A percentile compares a stretch with the other conserved stretches of the same genome.
Conservation (phyloP, 164 flowering plant species). For the Umbellularia californica region DNA sequence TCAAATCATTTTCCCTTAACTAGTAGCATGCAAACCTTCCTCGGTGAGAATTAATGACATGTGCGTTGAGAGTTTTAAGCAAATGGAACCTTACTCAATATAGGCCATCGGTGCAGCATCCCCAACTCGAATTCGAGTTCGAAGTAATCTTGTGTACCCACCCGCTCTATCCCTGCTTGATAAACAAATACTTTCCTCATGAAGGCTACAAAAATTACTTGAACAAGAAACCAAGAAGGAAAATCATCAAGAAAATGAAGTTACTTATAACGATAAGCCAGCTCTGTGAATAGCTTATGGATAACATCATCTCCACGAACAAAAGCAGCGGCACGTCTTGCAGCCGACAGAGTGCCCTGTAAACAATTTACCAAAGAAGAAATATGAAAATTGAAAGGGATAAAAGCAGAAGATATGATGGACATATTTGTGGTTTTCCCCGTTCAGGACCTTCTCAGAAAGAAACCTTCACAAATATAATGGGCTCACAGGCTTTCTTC, state of each 20-base stretch:
- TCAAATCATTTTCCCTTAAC: neutral
- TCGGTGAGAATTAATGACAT: neutral
- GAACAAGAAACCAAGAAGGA: constrained; percentile 3
- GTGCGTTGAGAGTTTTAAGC: neutral
- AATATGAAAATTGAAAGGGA: neutral
- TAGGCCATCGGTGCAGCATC: constrained; percentile 99
- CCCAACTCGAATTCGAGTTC: constrained; percentile 91
- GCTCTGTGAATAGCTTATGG: constrained; percentile 90
- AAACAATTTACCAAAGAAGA: constrained; percentile 1
- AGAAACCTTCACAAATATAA: too few species aligned
- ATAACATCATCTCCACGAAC: constrained; percentile 93
- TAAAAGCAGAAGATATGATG: too few species aligned
- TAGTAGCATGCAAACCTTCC: neutral
- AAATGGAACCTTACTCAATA: constrained; percentile 63
- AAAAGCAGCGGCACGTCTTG: constrained; percentile 86
- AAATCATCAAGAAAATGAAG: constrained; percentile 2
- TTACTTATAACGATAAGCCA: constrained; percentile 91
- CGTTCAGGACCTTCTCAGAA: too few species aligned
- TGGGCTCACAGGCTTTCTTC: too few species aligned
- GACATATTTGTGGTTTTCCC: too few species aligned
- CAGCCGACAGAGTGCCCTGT: constrained; percentile 88
- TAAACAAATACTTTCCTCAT: constrained; percentile 28
- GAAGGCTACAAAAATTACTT: constrained; percentile 8
- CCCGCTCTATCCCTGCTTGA: constrained; percentile 80
- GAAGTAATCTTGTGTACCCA: constrained; percentile 91